These are phyloP conservation scores for Colletotrichum cuscutae DNA, from an alignment of 2,329 filamentous ascomycete species.

Conservation along the genomic window DNA sequence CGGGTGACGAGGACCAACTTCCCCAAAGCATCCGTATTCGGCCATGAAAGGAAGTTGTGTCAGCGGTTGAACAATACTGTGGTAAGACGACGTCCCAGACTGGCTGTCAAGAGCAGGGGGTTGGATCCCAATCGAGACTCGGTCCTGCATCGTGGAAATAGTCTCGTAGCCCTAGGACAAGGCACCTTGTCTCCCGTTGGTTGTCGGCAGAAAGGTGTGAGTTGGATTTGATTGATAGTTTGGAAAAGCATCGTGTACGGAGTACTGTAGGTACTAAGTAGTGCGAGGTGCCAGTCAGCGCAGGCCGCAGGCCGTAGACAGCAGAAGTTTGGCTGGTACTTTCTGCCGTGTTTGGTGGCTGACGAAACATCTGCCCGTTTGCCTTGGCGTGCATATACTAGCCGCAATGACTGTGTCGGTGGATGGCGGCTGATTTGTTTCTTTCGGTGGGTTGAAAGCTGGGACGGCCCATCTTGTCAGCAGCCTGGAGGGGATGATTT, in stretches of 20 bases:
- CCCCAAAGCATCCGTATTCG: constrained; percentile 8
- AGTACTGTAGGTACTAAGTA: background rate
- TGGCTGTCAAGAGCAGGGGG: constrained; percentile 21
- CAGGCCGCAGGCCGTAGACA: background rate
- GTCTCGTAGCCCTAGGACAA: constrained; percentile 28
- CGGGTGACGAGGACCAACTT: background rate
- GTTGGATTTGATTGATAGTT: background rate
- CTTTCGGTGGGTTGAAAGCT: background rate
- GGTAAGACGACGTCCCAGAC: constrained; percentile 10
- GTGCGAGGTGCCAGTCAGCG: background rate
- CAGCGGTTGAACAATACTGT: background rate
- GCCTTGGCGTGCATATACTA: constrained; percentile 14
- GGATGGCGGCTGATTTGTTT: constrained; percentile 15
- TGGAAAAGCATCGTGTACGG: background rate
- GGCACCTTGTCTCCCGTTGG: constrained; percentile 26
- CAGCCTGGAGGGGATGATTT: background rate
- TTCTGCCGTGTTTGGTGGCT: constrained; percentile 24
- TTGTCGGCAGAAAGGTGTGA: background rate
- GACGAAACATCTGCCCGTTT: constrained; percentile 21
- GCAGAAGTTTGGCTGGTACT: background rate
- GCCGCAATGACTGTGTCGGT: constrained; percentile 10
- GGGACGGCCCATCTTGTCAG: background rate
- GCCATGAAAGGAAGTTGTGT: background rate
- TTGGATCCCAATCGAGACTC: constrained; percentile 26
- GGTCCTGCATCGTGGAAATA: constrained; percentile 31